Conservation (phyloP, 768 basidiomycete species). For the Rickenella mellea region DNA sequence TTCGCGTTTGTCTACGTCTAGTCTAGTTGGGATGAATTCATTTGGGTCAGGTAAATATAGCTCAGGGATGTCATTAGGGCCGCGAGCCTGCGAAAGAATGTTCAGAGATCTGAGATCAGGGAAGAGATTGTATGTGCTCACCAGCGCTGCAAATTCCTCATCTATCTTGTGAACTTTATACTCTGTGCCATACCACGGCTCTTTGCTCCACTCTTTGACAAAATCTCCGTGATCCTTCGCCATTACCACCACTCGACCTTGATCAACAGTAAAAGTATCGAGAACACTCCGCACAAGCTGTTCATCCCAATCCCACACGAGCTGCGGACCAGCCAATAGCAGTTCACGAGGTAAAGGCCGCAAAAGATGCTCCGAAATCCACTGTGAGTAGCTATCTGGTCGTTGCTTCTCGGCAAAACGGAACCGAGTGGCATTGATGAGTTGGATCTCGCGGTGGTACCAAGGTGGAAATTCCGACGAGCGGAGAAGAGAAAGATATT, state of each 20-base stretch:
- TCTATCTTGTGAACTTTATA: constrained; percentile 71
- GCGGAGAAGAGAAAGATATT: constrained; percentile 68
- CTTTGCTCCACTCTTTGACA: constrained; percentile 57
- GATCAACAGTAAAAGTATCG: constrained; percentile 43
- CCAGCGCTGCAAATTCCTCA: constrained; percentile 49
- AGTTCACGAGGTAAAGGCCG: constrained; percentile 78
- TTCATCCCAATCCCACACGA: constrained; percentile 70
- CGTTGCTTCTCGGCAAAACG: constrained; percentile 78
- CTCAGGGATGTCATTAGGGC: constrained; percentile 53
- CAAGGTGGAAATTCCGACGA: constrained; percentile 50
- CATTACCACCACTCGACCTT: constrained; percentile 68
- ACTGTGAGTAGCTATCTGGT: constrained; percentile 72
- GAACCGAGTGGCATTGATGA: constrained; percentile 67
- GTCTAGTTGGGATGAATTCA: constrained; percentile 80
- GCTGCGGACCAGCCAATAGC: constrained; percentile 57
- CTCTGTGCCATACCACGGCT: constrained; percentile 89
- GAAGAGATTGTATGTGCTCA: constrained; percentile 16
- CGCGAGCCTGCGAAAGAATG: constrained; percentile 43
- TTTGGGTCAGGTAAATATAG: constrained; percentile 79
- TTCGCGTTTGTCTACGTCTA: constrained; percentile 74
- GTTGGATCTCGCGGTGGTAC: constrained; percentile 68
- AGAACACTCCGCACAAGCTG: constrained; percentile 54
- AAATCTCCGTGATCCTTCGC: constrained; percentile 56
- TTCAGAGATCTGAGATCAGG: neutral
- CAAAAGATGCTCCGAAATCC: constrained; percentile 63